phyloP scores from a whole-genome alignment of 2,329 filamentous ascomycete genomes.

The Verticillium nubilum region DNA sequence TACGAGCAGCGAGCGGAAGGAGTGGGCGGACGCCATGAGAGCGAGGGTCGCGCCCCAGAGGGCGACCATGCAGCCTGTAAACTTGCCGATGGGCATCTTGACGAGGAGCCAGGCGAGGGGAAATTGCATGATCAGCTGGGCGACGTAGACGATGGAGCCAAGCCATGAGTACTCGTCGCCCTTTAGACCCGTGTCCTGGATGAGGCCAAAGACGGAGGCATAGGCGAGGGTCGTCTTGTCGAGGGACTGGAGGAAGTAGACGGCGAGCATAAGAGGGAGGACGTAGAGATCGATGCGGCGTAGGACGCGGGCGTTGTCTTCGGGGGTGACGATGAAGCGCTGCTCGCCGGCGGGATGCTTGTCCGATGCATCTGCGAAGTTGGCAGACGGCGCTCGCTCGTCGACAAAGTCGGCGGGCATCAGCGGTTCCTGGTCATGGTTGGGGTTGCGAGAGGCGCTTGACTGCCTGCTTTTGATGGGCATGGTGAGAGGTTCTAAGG shows the following conservation, averaged over 20 bases:
- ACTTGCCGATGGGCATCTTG: slow-evolving; percentile 48
- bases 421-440: not conserved
- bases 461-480: not conserved
- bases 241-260: slow-evolving; percentile 56
- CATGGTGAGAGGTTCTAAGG: not conserved
- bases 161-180: slow-evolving; percentile 57
- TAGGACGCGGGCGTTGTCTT: slow-evolving; percentile 27
- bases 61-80: slow-evolving; percentile 44
- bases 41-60: slow-evolving; percentile 46
- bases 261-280: slow-evolving; percentile 43
- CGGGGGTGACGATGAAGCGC: slow-evolving; percentile 23
- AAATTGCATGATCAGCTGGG: slow-evolving; percentile 53
- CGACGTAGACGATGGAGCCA: slow-evolving; percentile 55
- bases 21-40: slow-evolving; percentile 44
- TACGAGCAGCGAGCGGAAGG: slow-evolving; percentile 38
- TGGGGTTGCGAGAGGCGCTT: not conserved
- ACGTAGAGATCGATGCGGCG: slow-evolving; percentile 34
- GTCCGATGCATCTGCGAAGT: not conserved
- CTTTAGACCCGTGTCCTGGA: slow-evolving; percentile 49
- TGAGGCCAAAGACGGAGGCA: slow-evolving; percentile 58
- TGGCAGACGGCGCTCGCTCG: not conserved
- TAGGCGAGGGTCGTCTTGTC: slow-evolving; percentile 29
- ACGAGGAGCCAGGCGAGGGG: slow-evolving; percentile 46
- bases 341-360: slow-evolving; percentile 8
- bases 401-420: not conserved